These are phyloP conservation scores for Vicia villosa DNA, from an alignment of 306 rosid species.

Conservation along the genomic window DNA sequence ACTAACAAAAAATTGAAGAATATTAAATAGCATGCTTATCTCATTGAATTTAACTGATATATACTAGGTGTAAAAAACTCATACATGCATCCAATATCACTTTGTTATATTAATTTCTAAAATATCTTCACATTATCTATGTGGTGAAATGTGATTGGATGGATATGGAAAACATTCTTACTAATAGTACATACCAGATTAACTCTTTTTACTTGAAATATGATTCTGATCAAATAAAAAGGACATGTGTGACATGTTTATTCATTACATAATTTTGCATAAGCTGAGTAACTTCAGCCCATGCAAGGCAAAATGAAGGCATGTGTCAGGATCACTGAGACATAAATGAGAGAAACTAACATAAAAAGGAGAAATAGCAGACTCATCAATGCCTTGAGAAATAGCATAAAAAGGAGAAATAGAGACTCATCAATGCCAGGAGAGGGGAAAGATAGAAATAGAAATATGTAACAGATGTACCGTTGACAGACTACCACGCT, in stretches of 20 bases:
- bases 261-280: neutral
- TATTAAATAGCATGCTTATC: neutral
- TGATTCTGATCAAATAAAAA: constrained; percentile 1
- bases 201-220: constrained; percentile 6
- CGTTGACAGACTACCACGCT: constrained; percentile 86
- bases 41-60: neutral
- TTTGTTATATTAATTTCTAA: neutral
- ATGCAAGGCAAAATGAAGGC: constrained; percentile 3
- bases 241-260: neutral
- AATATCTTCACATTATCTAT: neutral
- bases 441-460: neutral
- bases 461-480: constrained; percentile 49
- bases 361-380: neutral
- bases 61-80: neutral
- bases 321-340: neutral
- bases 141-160: neutral
- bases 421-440: neutral
- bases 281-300: neutral
- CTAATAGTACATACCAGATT: neutral
- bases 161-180: neutral
- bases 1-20: neutral
- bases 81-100: neutral
- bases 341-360: constrained; percentile 3
- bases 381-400: constrained; percentile 13
- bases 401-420: neutral